These are phyloP conservation scores for Clarireedia sp. DNA, from an alignment of 2,329 filamentous ascomycete species.

Conservation along the genomic window DNA sequence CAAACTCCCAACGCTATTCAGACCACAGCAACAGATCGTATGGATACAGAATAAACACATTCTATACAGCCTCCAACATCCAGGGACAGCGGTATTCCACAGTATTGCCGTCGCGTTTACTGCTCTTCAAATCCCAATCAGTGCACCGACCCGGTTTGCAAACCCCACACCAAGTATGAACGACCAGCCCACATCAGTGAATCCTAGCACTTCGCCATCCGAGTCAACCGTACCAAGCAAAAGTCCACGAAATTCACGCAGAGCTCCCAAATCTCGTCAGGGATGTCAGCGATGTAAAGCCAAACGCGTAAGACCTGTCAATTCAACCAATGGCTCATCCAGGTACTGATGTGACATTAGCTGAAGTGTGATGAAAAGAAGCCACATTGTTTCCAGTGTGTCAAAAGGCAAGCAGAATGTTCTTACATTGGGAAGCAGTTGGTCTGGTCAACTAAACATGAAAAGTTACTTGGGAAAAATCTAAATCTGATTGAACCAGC, in stretches of 20 bases:
- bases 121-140: too few relatives aligned
- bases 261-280: slow-evolving; percentile 23
- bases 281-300: slow-evolving; percentile 26
- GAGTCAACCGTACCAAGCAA: background rate
- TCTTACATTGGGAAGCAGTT: slow-evolving; percentile 23
- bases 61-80: too few relatives aligned
- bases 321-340: background rate
- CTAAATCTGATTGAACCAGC: background rate
- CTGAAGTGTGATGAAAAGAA: slow-evolving; percentile 28
- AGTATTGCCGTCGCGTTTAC: too few relatives aligned
- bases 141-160: too few relatives aligned
- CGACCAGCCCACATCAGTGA: background rate
- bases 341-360: slow-evolving; percentile 13
- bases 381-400: slow-evolving; percentile 24
- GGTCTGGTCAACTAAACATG: slow-evolving; percentile 28
- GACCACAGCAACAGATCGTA: too few relatives aligned
- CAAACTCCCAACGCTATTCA: too few relatives aligned
- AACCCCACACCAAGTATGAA: background rate
- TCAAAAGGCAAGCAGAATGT: slow-evolving; percentile 20
- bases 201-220: background rate
- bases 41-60: too few relatives aligned
- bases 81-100: too few relatives aligned
- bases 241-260: slow-evolving; percentile 17
- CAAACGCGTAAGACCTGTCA: slow-evolving; percentile 19
- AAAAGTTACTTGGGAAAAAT: slow-evolving; percentile 18